Base-by-base conservation (phyloP, 208 protist genomes). In the Trypanosoma vivax region DNA sequence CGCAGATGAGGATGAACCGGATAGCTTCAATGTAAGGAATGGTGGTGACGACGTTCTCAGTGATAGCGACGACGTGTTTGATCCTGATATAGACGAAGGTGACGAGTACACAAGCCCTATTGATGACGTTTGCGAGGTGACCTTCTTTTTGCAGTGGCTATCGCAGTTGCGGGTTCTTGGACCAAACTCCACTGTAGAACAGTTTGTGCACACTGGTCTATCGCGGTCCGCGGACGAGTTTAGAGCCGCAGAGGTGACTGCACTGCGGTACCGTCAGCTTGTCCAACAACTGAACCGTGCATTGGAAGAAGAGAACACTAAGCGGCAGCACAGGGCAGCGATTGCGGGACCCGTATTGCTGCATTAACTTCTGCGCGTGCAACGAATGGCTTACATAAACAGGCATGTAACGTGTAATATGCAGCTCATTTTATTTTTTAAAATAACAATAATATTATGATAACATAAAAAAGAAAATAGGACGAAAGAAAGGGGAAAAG, bases 31-130 rank as follows among this genome's bases (percentile, higher is more conserved):
- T 10, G 45, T 18, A 5, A 48, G 61, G 30, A 63, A 71, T 66
- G 50, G 29, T 25, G 56, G 65, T 41, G 70, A 74, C 43, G 70
- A 62, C 1, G 49, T 70, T 31, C 52, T 73, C 11, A 65, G 65
- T 11, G 70, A 67, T 30, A 69, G 75, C 11, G 60, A 68, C 38
- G 71, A 72, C 30, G 65, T 65, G 0, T 52, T 59, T 14, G 57
- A 62, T 6, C 66, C 51, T 29, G 55, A 51, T 28, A 37, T 25
- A 21, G 85, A 93, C 48, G 85, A 93, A 53, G 85, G 76, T 18
- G 86, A 94, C 52, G 65, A 87, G 53, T 94, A 94, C 60, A 69
- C 79, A 38, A 90, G 86, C 56, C 82, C 82, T 9, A 94, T 94
- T 47, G 86, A 94, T 39, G 76, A 87, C 42, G 68, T 94, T 29